Evolutionary conservation across 495 filamentous ascomycete genomes (phyloP), one percentile per base, ranked within the genome.

Genomic region (Trichoderma virens): DNA sequence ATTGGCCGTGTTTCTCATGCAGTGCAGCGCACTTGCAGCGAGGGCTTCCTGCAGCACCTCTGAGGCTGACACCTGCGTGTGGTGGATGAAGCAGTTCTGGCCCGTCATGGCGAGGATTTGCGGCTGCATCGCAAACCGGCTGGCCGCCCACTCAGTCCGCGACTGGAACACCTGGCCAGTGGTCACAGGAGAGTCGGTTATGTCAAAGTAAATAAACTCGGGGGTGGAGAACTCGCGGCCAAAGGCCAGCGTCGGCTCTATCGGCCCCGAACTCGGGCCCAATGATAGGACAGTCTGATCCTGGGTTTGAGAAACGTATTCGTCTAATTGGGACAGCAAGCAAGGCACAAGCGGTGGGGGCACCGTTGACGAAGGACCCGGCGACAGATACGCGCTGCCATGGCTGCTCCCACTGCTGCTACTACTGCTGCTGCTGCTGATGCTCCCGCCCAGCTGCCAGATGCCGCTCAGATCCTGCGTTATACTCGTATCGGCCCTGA

Each of bases 1-100:
- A 56, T 56, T 56, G 51, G 51, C 51, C 25, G 51, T 56, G 51
- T 56, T 56, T 8, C 51, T 27, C 51, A 56, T 56, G 51, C 51
- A 56, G 20, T 56, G 51, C 3, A 56, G 51, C 23, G 51, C 51
- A 18, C 51, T 56, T 27, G 51, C 51, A 8, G 51, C 51, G 27
- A 56, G 51, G 11, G 51, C 51, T 18, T 56, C 51, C 25, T 56
- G 51, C 51, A 56, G 27, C 51, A 56, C 51, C 20, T 56, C 51
- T 27, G 51, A 56, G 9, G 51, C 18, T 8, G 51, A 9, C 23
- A 56, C 51, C 7, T 56, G 51, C 6, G 51, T 56, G 25, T 56
- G 51, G 51, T 56, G 51, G 51, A 56, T 30, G 25, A 56, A 56
- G 25, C 51, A 56, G 23, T 27, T 56, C 23, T 56, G 51, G 51